Evolutionary conservation across 768 basidiomycete genomes (phyloP), one percentile per base, ranked within the genome.

Genomic region (Lactarius pseudohatsudake): DNA sequence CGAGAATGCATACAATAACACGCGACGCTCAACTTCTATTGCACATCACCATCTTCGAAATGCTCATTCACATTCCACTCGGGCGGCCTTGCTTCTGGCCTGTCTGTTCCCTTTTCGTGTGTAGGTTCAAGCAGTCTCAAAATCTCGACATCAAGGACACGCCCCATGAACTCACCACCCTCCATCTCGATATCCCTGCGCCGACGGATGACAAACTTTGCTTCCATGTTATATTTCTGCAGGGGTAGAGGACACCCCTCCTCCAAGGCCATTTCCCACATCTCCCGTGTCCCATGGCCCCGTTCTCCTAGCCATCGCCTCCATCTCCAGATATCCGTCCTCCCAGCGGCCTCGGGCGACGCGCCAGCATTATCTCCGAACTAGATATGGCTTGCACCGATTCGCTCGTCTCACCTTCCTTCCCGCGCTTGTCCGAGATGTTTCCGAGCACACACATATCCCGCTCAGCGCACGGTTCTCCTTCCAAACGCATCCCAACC

Each of bases 311-410:
- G 68, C 71, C 70, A 15, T 65, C 70, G 0, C 71, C 71, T 1
- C 65, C 65, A 2, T 69, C 71, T 0, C 65, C 71, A 4, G 65
- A 71, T 58, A 72, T 72, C 45, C 70, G 68, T 45, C 64, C 61
- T 16, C 71, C 70, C 1, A 69, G 67, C n/a, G 71, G 70, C 11
- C 70, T 72, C 7, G 70, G 71, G 0, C 57, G 69, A 22, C 70
- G 71, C n/a, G 71, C 71, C 3, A 71, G 61, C 54, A 61, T 50
- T 3, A 61, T 70, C 10, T 67, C 70, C 4, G 68, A 68, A 1
- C 30, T 66, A 0, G 59, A 61, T 4, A 54, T 22, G 3, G 16
- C 32, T 1, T 20, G 8, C 4, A n/a, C 56, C 1, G 45, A 58
- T 18, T 68, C 59, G 9, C 54, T 41, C 16, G 5, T 16, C 36